These are phyloP conservation scores for Cutaneotrichosporon sp. DNA, from an alignment of 1,284 basidiomycete species.

Conservation along the genomic window DNA sequence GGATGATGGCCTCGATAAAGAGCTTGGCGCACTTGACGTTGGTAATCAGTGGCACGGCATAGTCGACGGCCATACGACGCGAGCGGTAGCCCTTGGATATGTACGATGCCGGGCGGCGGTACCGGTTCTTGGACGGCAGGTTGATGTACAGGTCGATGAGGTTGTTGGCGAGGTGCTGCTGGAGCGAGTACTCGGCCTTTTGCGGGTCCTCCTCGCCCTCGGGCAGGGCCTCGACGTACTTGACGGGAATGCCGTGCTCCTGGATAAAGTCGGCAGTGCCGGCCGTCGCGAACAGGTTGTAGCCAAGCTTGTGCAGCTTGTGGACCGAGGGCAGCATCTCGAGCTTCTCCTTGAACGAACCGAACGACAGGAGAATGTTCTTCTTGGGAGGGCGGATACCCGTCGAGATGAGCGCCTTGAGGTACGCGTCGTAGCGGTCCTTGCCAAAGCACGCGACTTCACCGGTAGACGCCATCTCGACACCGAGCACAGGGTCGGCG, in stretches of 20 bases:
- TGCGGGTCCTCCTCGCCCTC: slow-evolving; percentile 66
- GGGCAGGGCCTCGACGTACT: slow-evolving; percentile 84
- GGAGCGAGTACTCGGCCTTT: slow-evolving; percentile 92
- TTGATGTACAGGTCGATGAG: slow-evolving; percentile 99
- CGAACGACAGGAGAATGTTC: slow-evolving; percentile 50
- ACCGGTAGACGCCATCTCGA: slow-evolving; percentile 99
- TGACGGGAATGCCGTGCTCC: slow-evolving; percentile 53
- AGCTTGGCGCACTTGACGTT: slow-evolving; percentile 99
- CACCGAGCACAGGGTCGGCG: slow-evolving; percentile 96
- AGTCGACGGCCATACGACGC: slow-evolving; percentile 98
- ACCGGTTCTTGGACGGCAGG: slow-evolving; percentile 95
- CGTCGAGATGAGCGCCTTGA: slow-evolving; percentile 94
- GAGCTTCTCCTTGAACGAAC: slow-evolving; percentile 95
- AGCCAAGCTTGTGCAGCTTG: slow-evolving; percentile 88
- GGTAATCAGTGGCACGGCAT: slow-evolving; percentile 93
- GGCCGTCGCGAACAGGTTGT: slow-evolving; percentile 93
- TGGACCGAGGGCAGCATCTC: slow-evolving; percentile 96
- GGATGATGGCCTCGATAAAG: slow-evolving; percentile 88
- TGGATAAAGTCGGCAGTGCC: slow-evolving; percentile 96
- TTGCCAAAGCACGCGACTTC: slow-evolving; percentile 98
- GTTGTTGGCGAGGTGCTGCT: slow-evolving; percentile 91
- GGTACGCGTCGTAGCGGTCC: slow-evolving; percentile 97
- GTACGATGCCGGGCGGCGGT: slow-evolving; percentile 93
- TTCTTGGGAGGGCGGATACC: slow-evolving; percentile 85
- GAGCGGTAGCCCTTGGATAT: slow-evolving; percentile 95